A percentile compares a stretch with the other conserved stretches of the same genome.
These are phyloP conservation scores for Acanthamoeba triangularis DNA, from an alignment of 208 protist genomes.

Conservation along the genomic window DNA sequence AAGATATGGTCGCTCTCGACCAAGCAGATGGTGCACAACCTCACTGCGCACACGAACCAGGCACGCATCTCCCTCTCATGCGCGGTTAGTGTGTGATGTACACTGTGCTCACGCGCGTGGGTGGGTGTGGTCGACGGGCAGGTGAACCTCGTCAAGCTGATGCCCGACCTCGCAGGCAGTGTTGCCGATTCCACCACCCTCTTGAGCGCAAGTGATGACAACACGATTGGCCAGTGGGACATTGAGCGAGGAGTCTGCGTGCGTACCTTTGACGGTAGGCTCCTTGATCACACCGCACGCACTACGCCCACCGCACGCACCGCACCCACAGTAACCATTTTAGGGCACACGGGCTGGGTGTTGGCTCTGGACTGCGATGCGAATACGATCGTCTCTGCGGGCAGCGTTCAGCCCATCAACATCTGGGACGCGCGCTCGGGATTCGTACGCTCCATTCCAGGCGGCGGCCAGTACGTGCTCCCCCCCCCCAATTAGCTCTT, in stretches of 20 bases:
- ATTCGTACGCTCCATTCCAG: background rate
- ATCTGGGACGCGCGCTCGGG: background rate
- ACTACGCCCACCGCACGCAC: too few species aligned
- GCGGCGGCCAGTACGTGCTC: background rate
- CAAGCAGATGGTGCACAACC: background rate
- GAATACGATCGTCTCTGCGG: background rate
- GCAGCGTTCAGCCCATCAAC: background rate
- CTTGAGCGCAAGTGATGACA: background rate
- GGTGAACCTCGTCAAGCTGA: background rate
- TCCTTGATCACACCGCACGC: background rate
- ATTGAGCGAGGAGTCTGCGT: background rate
- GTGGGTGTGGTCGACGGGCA: background rate
- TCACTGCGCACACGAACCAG: background rate
- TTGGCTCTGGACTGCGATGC: background rate
- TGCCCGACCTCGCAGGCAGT: background rate
- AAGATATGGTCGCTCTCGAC: background rate
- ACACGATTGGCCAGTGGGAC: background rate
- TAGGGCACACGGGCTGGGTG: background rate
- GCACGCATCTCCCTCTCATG: background rate
- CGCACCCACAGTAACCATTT: background rate
- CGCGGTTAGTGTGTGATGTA: background rate
- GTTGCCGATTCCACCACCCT: background rate
- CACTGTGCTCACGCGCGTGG: too few species aligned
- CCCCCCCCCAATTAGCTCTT: too few species aligned
- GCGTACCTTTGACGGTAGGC: background rate